Percentiles rank a stretch among this genome's conserved stretches.
These are phyloP conservation scores for Scenedesmus sp. DNA, from an alignment of 163 green algal species.

Conservation along the genomic window DNA sequence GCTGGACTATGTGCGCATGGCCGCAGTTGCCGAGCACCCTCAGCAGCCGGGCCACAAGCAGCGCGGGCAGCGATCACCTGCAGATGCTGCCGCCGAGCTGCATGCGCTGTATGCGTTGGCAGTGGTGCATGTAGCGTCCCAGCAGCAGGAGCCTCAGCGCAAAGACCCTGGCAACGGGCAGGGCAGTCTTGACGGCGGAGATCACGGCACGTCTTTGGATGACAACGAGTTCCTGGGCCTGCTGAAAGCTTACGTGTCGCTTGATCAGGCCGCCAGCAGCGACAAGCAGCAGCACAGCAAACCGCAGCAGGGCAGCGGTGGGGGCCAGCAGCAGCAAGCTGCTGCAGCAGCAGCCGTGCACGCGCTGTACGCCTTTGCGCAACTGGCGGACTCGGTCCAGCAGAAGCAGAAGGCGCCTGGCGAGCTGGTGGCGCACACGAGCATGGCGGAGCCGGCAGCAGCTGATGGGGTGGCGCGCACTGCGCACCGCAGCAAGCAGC, in stretches of 20 bases:
- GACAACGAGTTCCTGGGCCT: constrained; percentile 14
- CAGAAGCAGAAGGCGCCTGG: not conserved
- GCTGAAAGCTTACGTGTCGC: constrained; percentile 18
- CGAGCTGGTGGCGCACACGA: not conserved
- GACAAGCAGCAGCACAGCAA: not conserved
- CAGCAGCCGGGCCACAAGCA: not conserved
- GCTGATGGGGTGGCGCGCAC: not conserved
- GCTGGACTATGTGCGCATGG: constrained; percentile 32
- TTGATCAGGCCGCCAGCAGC: not conserved
- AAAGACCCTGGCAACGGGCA: not conserved
- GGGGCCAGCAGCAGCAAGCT: not conserved
- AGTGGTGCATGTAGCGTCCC: not conserved
- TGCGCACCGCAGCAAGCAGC: not conserved
- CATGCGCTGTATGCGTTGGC: constrained; percentile 42
- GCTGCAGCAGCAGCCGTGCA: constrained; percentile 13
- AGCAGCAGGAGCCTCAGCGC: constrained; percentile 3
- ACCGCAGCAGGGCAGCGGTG: not conserved
- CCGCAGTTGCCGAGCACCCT: constrained; percentile 14
- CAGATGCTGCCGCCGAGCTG: constrained; percentile 27
- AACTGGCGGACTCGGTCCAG: constrained; percentile 8
- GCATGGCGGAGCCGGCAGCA: not conserved
- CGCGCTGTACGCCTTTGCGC: constrained; percentile 36
- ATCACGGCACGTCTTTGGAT: not conserved
- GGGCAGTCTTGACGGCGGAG: not conserved
- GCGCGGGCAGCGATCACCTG: not conserved